phyloP scores from a whole-genome alignment of 2,329 filamentous ascomycete species.

The Monilinia aucupariae region DNA sequence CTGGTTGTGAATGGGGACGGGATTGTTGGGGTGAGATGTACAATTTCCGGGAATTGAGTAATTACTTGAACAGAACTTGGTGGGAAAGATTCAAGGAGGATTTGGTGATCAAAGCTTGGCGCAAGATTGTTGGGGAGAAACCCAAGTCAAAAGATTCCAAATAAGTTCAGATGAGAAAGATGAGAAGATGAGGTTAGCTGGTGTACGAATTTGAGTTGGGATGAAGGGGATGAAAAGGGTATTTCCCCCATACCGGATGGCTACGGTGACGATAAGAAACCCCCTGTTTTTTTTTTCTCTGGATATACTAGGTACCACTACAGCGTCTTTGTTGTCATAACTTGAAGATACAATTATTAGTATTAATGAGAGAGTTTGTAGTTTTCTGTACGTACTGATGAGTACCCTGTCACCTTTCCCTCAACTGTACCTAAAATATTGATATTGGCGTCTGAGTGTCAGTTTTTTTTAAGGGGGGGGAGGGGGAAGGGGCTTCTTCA shows the following conservation, averaged over 20 bases:
- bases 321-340: constrained; percentile 3
- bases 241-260: neutral
- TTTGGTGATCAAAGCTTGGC: constrained; percentile 48
- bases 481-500: too few species aligned
- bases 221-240: neutral
- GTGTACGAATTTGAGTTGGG: neutral
- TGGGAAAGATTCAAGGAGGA: constrained; percentile 76
- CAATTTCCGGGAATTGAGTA: constrained; percentile 85
- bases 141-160: constrained; percentile 25
- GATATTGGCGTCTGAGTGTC: neutral
- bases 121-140: constrained; percentile 52
- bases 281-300: neutral
- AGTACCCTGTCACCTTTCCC: neutral
- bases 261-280: constrained; percentile 4
- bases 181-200: neutral
- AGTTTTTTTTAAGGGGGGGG: too few species aligned
- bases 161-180: neutral
- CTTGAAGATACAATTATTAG: neutral
- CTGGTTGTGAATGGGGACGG: constrained; percentile 91
- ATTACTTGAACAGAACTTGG: constrained; percentile 74
- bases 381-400: neutral
- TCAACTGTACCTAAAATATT: neutral
- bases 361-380: constrained; percentile 7
- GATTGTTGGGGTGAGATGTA: constrained; percentile 99
- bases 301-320: constrained; percentile 7